phyloP scores from a whole-genome alignment of 495 filamentous ascomycete species.

The Penicillium cosmopolitanum region DNA sequence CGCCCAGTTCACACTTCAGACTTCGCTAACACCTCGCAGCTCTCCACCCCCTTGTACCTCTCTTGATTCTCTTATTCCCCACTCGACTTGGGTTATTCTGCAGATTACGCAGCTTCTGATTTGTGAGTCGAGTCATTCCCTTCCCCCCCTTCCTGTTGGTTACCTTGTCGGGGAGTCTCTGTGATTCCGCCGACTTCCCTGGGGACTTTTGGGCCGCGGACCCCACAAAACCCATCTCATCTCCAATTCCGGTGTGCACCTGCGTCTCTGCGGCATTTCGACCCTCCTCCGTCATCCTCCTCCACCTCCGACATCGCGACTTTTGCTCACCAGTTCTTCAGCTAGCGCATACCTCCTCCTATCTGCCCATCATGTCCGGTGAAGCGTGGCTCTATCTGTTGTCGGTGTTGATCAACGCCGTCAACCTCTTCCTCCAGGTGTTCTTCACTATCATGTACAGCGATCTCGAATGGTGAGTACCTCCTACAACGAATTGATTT shows the following conservation, averaged over 20 bases:
- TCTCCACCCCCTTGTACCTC: slow-evolving; percentile 17
- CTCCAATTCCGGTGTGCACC: slow-evolving; percentile 32
- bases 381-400: slow-evolving; percentile 99
- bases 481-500: not conserved
- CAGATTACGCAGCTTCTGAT: slow-evolving; percentile 14
- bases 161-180: slow-evolving; percentile 10
- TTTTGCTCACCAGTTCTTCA: not conserved
- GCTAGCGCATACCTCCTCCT: not conserved
- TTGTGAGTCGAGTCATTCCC: slow-evolving; percentile 25
- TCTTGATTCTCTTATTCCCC: slow-evolving; percentile 11
- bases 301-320: slow-evolving; percentile 2
- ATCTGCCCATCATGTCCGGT: slow-evolving; percentile 80
- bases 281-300: not conserved
- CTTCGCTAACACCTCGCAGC: slow-evolving; percentile 11
- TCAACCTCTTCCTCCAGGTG: slow-evolving; percentile 99
- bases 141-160: not conserved
- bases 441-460: slow-evolving; percentile 99
- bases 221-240: slow-evolving; percentile 34
- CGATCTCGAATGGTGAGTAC: slow-evolving; percentile 90
- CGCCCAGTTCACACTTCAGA: not conserved
- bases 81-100: slow-evolving; percentile 1
- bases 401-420: slow-evolving; percentile 98
- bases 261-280: slow-evolving; percentile 13
- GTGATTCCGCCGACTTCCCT: slow-evolving; percentile 27
- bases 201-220: slow-evolving; percentile 10